These are phyloP conservation scores for Verbena officinalis DNA, from an alignment of 257 asterid genomes.

Conservation along the genomic window DNA sequence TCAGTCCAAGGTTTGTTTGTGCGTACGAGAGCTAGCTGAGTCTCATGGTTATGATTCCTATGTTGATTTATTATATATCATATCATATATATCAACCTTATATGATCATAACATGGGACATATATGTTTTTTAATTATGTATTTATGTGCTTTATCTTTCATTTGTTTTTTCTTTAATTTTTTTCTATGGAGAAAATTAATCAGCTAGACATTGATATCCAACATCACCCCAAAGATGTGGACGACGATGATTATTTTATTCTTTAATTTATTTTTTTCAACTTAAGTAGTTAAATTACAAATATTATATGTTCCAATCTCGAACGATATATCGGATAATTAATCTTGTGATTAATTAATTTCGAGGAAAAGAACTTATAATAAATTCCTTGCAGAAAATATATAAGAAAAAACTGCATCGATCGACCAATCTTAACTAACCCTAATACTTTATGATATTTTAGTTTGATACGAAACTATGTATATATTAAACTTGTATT, in stretches of 20 bases:
- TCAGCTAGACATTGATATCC: background rate
- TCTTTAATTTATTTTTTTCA: background rate
- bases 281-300: too few relatives aligned
- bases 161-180: too few relatives aligned
- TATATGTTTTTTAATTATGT: background rate
- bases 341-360: too few relatives aligned
- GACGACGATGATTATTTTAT: background rate
- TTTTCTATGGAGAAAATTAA: background rate
- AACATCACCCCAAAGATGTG: background rate
- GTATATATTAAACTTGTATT: too few relatives aligned
- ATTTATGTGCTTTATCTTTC: background rate
- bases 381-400: too few relatives aligned
- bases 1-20: slow-evolving; percentile 22
- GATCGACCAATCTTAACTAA: too few relatives aligned
- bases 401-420: too few relatives aligned
- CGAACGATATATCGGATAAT: too few relatives aligned
- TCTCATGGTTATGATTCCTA: slow-evolving; percentile 13
- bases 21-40: too few relatives aligned
- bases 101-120: background rate
- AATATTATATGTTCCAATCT: too few relatives aligned
- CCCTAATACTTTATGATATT: background rate
- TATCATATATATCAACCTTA: too few relatives aligned
- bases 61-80: background rate
- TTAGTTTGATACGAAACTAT: background rate
- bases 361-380: too few relatives aligned